Conservation (phyloP, 2,329 filamentous ascomycete genomes). For the Sporothrix globosa region DNA sequence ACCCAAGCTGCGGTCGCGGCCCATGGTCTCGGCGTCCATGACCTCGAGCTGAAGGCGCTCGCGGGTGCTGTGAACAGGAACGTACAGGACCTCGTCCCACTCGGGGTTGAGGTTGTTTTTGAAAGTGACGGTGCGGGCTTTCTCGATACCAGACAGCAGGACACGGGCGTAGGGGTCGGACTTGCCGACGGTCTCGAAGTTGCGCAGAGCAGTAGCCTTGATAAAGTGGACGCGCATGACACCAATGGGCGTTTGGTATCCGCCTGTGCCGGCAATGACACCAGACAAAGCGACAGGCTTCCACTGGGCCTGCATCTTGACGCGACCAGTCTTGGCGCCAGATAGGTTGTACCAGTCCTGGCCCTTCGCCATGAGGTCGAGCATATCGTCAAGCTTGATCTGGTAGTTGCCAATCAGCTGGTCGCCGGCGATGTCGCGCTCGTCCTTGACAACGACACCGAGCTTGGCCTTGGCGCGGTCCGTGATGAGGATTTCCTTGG, state of each 20-base stretch:
- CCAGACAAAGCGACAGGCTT: constrained; percentile 89
- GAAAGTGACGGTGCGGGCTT: constrained; percentile 90
- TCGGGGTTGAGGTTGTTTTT: constrained; percentile 93
- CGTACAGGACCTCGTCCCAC: constrained; percentile 93
- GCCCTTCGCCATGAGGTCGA: constrained; percentile 87
- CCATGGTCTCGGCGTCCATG: constrained; percentile 93
- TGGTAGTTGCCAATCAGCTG: constrained; percentile 89
- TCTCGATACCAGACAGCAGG: constrained; percentile 85
- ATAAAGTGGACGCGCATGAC: constrained; percentile 94
- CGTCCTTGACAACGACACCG: constrained; percentile 92
- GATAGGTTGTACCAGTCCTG: constrained; percentile 95
- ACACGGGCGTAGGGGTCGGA: constrained; percentile 94
- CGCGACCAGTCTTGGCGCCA: constrained; percentile 78
- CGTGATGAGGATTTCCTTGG: constrained; percentile 92
- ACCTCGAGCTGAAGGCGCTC: constrained; percentile 89
- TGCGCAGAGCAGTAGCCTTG: constrained; percentile 79
- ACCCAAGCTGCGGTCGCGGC: constrained; percentile 86
- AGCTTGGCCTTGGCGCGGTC: constrained; percentile 89
- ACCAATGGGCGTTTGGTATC: constrained; percentile 91
- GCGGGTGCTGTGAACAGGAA: constrained; percentile 81
- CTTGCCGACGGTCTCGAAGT: constrained; percentile 93
- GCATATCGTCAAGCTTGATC: constrained; percentile 91
- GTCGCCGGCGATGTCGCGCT: constrained; percentile 81
- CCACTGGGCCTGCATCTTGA: constrained; percentile 92
- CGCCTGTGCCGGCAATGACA: constrained; percentile 73